Conservation (phyloP, 306 rosid species). For the Bauhinia variegata region DNA sequence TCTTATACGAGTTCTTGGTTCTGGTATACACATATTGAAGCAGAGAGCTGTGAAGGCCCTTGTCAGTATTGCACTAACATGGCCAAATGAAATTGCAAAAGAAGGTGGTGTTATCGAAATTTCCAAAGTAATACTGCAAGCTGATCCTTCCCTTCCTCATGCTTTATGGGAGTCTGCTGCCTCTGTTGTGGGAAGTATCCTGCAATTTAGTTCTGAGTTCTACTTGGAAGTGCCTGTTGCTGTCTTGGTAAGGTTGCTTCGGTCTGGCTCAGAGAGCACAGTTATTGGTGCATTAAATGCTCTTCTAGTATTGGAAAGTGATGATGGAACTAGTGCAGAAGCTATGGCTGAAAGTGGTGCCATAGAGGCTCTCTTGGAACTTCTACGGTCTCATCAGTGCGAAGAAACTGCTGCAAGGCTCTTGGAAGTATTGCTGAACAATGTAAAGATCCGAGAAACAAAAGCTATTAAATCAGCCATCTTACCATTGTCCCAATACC, state of each 20-base stretch:
- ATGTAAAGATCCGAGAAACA: slow-evolving; percentile 92
- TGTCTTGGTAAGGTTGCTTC: slow-evolving; percentile 93
- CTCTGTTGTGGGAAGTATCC: slow-evolving; percentile 84
- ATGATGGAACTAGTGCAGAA: slow-evolving; percentile 90
- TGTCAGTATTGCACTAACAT: slow-evolving; percentile 83
- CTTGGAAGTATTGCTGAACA: slow-evolving; percentile 89
- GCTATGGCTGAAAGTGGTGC: slow-evolving; percentile 99
- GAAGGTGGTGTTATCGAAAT: slow-evolving; percentile 92
- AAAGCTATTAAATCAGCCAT: slow-evolving; percentile 91
- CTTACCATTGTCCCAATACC: slow-evolving; percentile 91
- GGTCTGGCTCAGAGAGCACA: slow-evolving; percentile 87
- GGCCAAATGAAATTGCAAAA: slow-evolving; percentile 98
- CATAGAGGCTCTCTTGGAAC: slow-evolving; percentile 96
- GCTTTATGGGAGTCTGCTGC: slow-evolving; percentile 99
- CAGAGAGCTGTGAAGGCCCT: slow-evolving; percentile 99
- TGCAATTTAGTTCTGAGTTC: slow-evolving; percentile 96
- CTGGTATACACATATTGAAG: slow-evolving; percentile 90
- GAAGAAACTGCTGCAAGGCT: slow-evolving; percentile 96
- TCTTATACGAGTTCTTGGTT: slow-evolving; percentile 81
- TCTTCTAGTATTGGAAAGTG: slow-evolving; percentile 92
- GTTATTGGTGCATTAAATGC: slow-evolving; percentile 94
- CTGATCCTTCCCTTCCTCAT: slow-evolving; percentile 96
- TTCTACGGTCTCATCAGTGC: slow-evolving; percentile 89
- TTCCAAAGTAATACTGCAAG: slow-evolving; percentile 90
- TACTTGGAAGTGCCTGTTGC: slow-evolving; percentile 98